phyloP scores from a whole-genome alignment of 1,284 basidiomycete species.

The Phlebopus sp. region DNA sequence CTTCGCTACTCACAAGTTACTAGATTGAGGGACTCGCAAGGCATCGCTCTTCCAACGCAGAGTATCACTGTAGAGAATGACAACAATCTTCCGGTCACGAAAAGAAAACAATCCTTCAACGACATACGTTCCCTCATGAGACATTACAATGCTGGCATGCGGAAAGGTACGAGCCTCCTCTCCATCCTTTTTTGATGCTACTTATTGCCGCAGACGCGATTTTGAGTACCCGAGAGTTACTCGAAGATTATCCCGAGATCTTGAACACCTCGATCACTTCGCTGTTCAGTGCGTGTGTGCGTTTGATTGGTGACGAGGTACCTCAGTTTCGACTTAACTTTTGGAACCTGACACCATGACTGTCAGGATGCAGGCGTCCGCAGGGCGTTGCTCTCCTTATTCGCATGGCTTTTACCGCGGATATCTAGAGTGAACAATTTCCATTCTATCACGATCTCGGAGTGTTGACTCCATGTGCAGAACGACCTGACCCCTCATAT shows the following conservation, averaged over 20 bases:
- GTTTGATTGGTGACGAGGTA: constrained; percentile 82
- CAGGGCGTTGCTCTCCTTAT: constrained; percentile 55
- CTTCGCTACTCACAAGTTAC: neutral
- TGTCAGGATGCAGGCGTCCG: constrained; percentile 63
- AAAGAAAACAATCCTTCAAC: constrained; percentile 71
- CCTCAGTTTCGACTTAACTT: constrained; percentile 9
- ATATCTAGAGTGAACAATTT: constrained; percentile 53
- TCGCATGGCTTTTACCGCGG: constrained; percentile 71
- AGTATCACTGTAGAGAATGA: constrained; percentile 62
- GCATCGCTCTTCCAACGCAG: constrained; percentile 88
- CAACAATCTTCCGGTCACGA: constrained; percentile 63
- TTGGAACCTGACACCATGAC: neutral
- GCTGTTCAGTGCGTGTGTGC: constrained; percentile 66
- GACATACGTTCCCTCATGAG: constrained; percentile 80
- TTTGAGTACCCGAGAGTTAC: constrained; percentile 77
- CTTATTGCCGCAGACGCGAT: constrained; percentile 65
- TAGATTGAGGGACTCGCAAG: constrained; percentile 41
- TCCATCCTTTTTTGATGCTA: neutral
- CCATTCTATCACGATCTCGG: neutral
- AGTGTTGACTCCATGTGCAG: constrained; percentile 36
- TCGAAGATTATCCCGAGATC: constrained; percentile 63
- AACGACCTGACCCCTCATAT: constrained; percentile 70
- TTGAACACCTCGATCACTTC: constrained; percentile 57
- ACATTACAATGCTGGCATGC: constrained; percentile 77
- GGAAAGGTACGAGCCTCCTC: constrained; percentile 54